phyloP scores from a whole-genome alignment of 306 rosid species.

The Dalbergia oliveri region DNA sequence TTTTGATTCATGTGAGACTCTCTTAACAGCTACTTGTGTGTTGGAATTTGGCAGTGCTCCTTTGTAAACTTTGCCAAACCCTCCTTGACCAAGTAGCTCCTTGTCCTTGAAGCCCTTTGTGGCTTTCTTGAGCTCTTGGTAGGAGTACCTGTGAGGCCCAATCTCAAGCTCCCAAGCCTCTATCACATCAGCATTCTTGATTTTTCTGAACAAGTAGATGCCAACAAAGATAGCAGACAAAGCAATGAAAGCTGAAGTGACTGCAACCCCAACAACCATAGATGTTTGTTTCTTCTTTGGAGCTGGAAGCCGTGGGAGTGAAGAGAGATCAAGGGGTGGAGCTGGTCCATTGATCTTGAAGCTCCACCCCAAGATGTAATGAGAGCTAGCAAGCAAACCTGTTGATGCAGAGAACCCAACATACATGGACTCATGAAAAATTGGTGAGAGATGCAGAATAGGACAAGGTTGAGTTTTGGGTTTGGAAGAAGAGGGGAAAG shows the following conservation, averaged over 20 bases:
- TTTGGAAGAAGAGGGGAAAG: conserved; percentile 60
- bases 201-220: conserved; percentile 53
- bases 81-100: conserved; percentile 77
- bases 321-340: conserved; percentile 56
- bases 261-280: conserved; percentile 54
- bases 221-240: conserved; percentile 47
- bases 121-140: conserved; percentile 77
- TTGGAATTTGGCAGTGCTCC: conserved; percentile 68
- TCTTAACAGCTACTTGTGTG: conserved; percentile 70
- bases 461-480: conserved; percentile 65
- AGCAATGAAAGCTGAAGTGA: conserved; percentile 38
- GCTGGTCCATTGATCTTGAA: conserved; percentile 70
- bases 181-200: conserved; percentile 65
- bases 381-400: conserved; percentile 86
- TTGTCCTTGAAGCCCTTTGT: conserved; percentile 70
- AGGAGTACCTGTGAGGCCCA: conserved; percentile 85
- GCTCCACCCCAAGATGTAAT: conserved; percentile 85
- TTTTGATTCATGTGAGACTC: conserved; percentile 75
- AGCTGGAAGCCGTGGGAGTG: conserved; percentile 68
- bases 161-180: conserved; percentile 82
- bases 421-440: conserved; percentile 66
- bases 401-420: conserved; percentile 93
- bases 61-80: conserved; percentile 78
- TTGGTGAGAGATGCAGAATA: conserved; percentile 60
- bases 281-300: conserved; percentile 59